Percentiles rank a stretch among this genome's conserved stretches.
Evolutionary conservation across 225 moss, liverwort and hornwort genomes (phyloP).

Genomic region (Thuidium tamariscinum): DNA sequence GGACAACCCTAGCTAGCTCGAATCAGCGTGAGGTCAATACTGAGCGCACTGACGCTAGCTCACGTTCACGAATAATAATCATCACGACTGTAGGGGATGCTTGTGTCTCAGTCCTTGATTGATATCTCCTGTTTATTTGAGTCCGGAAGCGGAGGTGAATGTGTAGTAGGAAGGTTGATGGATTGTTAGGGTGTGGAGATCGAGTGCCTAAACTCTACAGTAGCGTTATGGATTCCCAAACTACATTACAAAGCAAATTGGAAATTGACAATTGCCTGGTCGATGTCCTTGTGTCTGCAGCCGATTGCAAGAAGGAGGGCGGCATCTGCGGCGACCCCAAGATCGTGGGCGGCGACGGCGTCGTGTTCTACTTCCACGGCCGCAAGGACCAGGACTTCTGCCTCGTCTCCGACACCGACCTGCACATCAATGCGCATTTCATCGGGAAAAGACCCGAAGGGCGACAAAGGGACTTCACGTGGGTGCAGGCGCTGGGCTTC

Average conservation of each 20-base stretch:
- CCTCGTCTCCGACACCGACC: neutral
- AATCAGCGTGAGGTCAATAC: neutral
- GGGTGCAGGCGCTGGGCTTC: neutral
- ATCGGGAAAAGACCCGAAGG: neutral
- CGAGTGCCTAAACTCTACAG: neutral
- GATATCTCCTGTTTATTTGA: neutral
- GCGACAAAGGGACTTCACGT: neutral
- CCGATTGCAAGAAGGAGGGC: neutral
- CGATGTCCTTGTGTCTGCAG: neutral
- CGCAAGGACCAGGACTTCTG: neutral
- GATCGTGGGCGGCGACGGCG: neutral
- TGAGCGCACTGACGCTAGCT: neutral
- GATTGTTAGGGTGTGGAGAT: too few relatives aligned
- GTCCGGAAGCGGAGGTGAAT: neutral
- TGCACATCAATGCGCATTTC: neutral
- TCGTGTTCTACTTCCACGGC: neutral
- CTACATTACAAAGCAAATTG: neutral
- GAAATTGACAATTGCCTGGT: neutral
- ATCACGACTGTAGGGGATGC: neutral
- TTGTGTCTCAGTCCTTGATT: neutral
- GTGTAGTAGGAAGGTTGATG: neutral
- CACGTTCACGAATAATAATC: too few relatives aligned
- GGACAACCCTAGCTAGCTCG: too few relatives aligned
- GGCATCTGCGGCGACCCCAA: neutral
- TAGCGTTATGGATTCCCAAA: too few relatives aligned